Evolutionary conservation across 495 filamentous ascomycete genomes (phyloP), one percentile per base, ranked within the genome.

Genomic region (Aspergillus indologenus): DNA sequence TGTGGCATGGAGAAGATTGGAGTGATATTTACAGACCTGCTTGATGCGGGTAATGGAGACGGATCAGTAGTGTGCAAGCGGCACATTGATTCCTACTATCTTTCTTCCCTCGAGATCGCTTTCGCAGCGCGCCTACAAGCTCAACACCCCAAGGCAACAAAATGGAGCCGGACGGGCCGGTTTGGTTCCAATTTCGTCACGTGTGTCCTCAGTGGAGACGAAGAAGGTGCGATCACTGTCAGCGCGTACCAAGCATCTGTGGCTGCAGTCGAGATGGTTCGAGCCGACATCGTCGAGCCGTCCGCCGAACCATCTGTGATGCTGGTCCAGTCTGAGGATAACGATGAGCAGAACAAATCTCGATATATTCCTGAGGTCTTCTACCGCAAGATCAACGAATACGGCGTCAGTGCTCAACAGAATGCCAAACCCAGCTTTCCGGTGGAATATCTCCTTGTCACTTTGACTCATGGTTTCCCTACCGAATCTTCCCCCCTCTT

Each of bases 161-260:
- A 96, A 75, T 99, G 94, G 94, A 96, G 94, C 70, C 90, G 96
- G 61, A 93, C 90, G 15, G 94, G 94, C 29, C 81, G 85, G 44
- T 99, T 98, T 69, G 94, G 94, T 21, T 97, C 92, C 19, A 92
- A 95, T 66, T 98, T 98, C 68, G 93, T 99, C 44, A 98, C 94
- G 2, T 98, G 95, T 68, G 86, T 98, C 21, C 80, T 99, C 40
- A 91, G 90, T 20, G 95, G 94, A 20, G 91, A 99, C 61, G 91
- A 96, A 59, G 76, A 91, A 45, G 92, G 92, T 53, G 84, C 89
- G 42, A 98, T 99, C 58, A 76, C 85, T 21, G 89, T 99, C 52
- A 90, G 92, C 54, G 85, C 92, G 0, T 99, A 96, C 65, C 94
- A 99, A 75, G 92, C 90, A 45, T 94, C 92, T 0, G 94, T 97